These are phyloP conservation scores for Leucocoprinus leucothites DNA, from an alignment of 768 basidiomycete genomes.

Conservation along the genomic window DNA sequence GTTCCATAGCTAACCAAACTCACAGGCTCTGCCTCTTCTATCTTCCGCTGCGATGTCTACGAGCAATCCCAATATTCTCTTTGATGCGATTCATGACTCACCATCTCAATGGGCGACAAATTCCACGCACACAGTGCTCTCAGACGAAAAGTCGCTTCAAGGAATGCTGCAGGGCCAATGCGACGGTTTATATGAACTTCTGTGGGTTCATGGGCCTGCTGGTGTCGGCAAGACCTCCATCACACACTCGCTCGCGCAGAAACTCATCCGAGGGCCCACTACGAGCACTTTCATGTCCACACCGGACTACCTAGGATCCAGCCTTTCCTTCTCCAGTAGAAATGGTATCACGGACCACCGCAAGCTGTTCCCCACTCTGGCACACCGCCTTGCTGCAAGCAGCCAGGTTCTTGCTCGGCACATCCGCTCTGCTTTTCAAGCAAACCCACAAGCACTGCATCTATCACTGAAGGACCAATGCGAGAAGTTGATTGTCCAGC, in stretches of 20 bases:
- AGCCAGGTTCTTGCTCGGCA: background rate
- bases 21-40: too few species aligned
- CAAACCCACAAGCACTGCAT: too few species aligned
- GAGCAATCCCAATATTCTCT: too few species aligned
- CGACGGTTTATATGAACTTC: background rate
- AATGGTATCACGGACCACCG: background rate
- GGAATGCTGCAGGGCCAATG: too few species aligned
- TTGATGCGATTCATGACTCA: too few species aligned
- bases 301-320: background rate
- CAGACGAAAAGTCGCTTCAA: too few species aligned
- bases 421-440: background rate
- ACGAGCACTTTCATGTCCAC: background rate
- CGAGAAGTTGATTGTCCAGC: background rate
- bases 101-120: too few species aligned
- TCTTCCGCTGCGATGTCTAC: too few species aligned
- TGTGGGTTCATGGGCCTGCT: conserved; percentile 7
- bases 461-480: background rate
- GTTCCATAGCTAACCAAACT: too few species aligned
- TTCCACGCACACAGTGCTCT: too few species aligned
- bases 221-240: conserved; percentile 8
- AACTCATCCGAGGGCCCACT: background rate
- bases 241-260: background rate
- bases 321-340: background rate
- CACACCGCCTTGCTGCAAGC: background rate
- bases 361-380: conserved; percentile 1